Evolutionary conservation across 306 rosid species (phyloP).

Genomic region (Fagus crenata): DNA sequence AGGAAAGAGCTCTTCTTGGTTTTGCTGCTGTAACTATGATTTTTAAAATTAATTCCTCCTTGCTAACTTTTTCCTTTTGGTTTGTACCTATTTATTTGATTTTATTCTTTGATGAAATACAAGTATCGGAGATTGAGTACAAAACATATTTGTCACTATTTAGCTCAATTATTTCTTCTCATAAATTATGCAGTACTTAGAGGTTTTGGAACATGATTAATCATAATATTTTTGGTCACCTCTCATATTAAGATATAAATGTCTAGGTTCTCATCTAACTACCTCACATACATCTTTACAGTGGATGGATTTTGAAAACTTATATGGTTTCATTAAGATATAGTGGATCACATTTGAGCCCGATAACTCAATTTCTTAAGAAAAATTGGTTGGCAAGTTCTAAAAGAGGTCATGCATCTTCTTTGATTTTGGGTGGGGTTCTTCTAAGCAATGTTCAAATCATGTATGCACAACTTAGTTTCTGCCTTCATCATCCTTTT

Average conservation of each 20-base stretch:
- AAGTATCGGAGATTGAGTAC: background rate
- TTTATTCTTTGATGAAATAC: background rate
- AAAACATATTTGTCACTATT: background rate
- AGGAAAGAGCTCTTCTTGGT: background rate
- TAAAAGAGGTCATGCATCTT: background rate
- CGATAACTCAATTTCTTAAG: background rate
- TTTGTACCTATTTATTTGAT: background rate
- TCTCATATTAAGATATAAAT: background rate
- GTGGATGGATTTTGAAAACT: background rate
- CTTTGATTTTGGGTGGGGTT: background rate
- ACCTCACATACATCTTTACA: background rate
- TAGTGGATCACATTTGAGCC: background rate
- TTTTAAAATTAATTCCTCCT: background rate
- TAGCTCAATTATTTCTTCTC: background rate
- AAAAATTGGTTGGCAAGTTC: background rate
- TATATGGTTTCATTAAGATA: background rate
- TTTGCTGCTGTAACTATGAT: background rate
- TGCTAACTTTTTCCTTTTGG: background rate
- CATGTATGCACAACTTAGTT: background rate
- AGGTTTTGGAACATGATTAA: background rate
- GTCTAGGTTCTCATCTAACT: background rate
- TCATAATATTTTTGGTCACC: background rate
- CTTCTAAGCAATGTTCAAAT: background rate
- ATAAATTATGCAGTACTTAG: background rate
- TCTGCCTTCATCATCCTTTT: background rate